Percentiles rank a stretch among this genome's conserved stretches.
Conservation (phyloP, 192 early-diverging fungal species). For the Rhizophlyctis rosea region DNA sequence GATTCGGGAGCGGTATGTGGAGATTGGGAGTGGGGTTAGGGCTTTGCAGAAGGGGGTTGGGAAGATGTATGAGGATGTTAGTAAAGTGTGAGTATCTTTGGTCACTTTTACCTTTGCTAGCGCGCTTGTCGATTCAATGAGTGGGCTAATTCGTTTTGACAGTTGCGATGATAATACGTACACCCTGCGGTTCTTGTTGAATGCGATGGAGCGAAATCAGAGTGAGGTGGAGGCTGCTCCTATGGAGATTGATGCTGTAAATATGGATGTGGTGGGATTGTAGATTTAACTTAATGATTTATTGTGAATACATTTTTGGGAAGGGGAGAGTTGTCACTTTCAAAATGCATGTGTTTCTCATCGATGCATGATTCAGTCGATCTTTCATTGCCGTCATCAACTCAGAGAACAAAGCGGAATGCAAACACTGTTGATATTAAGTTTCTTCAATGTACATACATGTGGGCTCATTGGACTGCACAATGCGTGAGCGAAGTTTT, state of each 20-base stretch:
- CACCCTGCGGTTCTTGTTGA: constrained; percentile 58
- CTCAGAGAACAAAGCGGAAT: no score
- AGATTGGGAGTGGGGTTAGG: constrained; percentile 55
- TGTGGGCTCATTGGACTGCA: no score
- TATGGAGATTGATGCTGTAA: constrained; percentile 29
- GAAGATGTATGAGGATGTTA: constrained; percentile 44
- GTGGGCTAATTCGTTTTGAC: constrained; percentile 12
- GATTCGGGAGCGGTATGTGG: constrained; percentile 43
- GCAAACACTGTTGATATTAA: no score
- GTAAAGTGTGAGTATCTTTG: constrained; percentile 47
- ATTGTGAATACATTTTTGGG: background rate
- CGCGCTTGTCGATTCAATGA: background rate
- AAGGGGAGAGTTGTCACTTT: no score
- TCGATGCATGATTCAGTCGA: no score
- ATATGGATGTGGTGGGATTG: constrained; percentile 44
- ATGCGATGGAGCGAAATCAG: constrained; percentile 5
- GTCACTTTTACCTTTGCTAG: background rate
- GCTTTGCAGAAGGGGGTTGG: constrained; percentile 67
- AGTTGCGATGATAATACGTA: constrained; percentile 82
- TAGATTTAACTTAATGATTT: constrained; percentile 8
- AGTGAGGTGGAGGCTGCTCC: constrained; percentile 8
- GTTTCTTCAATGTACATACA: no score
- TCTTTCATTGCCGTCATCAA: no score
- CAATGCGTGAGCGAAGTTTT: no score
- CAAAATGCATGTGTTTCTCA: no score